Evolutionary conservation across 2,329 filamentous ascomycete genomes (phyloP), one percentile per base, ranked within the genome.

Genomic region (Rachicladosporium sp.): DNA sequence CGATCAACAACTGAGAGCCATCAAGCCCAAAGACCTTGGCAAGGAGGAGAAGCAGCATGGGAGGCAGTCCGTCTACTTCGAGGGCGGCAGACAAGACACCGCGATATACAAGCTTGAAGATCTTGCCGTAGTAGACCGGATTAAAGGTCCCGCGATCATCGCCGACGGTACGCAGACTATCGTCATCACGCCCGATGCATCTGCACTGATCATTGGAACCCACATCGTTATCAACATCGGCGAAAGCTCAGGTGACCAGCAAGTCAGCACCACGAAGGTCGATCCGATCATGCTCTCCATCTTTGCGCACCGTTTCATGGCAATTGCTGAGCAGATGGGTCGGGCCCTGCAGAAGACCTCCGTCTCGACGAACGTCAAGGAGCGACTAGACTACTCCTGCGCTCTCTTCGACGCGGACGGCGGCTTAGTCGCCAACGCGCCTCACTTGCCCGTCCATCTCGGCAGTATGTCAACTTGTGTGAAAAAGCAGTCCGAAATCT

Each of bases 41-140:
- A 65, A 70, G 3, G 64, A 66, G n/a, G 64, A 73, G 36, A 84
- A 83, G 54, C 68, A 72, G 15, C 79, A 87, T 52, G 72, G 71
- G n/a, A 72, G 62, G 2, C 73, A 76, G 2, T 65, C 78, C 36
- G 84, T 93, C 0, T 95, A 88, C 59, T 94, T 94, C 49, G 83
- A 91, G 46, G 82, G 80, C 4, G 84, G 86, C 1, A 73, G 86
- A 19, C 65, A 73, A 46, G 73, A 87, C 11, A 93, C 87, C 0
- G 80, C 85, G 0, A 40, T 58, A 0, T 58, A 47, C 33, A 43
- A 50, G 23, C 46, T 60, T 8, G 38, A 44, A 10, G 35, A 38
- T 3, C 39, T 60, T 3, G 33, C 30, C 3, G 37, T 44, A 4
- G 51, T 54, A 4, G 45, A 43, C 23, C 21, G 41, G 5, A 43